A percentile compares a stretch with the other conserved stretches of the same genome.
These are phyloP conservation scores for Rubus parviflorus DNA, from an alignment of 306 rosid genomes.

Conservation along the genomic window DNA sequence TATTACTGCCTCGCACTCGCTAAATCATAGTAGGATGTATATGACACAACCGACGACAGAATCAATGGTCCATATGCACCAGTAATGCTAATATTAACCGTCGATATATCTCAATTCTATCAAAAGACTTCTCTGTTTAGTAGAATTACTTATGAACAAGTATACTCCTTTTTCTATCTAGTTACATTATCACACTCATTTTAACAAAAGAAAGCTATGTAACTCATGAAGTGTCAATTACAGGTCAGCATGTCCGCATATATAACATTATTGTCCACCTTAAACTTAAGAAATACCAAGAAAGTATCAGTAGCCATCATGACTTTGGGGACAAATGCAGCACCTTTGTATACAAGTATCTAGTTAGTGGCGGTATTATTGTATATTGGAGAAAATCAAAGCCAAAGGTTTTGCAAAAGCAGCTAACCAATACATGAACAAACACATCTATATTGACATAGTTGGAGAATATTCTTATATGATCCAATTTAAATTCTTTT, in stretches of 20 bases:
- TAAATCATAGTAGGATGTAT: neutral
- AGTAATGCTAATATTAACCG: neutral
- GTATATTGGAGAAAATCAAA: neutral
- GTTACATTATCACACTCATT: neutral
- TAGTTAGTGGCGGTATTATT: neutral
- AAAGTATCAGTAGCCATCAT: neutral
- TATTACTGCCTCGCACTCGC: conserved; percentile 16
- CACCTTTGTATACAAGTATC: neutral
- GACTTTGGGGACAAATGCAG: neutral
- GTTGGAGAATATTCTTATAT: neutral
- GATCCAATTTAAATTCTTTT: neutral
- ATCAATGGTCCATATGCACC: neutral
- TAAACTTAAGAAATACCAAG: neutral
- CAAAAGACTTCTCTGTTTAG: neutral
- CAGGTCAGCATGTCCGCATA: neutral
- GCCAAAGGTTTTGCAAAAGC: neutral
- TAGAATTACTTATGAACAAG: neutral
- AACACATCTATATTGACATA: neutral
- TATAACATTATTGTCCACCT: neutral
- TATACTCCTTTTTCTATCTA: neutral
- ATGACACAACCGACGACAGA: neutral
- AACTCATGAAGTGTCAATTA: neutral
- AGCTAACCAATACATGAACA: neutral
- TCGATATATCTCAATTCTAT: neutral
- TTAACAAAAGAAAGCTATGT: neutral